Evolutionary conservation across 305 asterid species (phyloP), one percentile per base, ranked within the genome.

Genomic region (Fraxinus dipetala): DNA sequence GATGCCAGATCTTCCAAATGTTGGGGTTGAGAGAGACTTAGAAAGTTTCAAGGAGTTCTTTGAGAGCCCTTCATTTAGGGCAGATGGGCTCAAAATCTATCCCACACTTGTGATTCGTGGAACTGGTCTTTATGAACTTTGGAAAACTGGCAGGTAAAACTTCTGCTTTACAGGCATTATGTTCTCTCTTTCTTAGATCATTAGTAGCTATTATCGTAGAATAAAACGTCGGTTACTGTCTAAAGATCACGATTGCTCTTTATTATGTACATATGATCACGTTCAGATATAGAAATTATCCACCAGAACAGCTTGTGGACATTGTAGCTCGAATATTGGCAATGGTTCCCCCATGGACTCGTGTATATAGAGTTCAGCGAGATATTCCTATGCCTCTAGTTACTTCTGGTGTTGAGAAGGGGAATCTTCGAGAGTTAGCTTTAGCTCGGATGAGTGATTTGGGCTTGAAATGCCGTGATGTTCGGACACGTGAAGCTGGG

Each of bases 1-100:
- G 99, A 96, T 94, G 99, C 99, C 99, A 72, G 99, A 94, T 90
- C 98, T 96, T 85, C 99, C 99, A 81, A 94, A 96, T 83, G 99
- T 96, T 83, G 99, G 99, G 78, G 92, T 94, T 74, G 99, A 96
- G 83, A 92, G 99, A 84, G 99, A 96, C 88, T 34, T 96, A 89
- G 99, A 96, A 89, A 96, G 99, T 87, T 96, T 96, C 76, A 93
- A 94, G 89, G 99, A 96, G 83, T 96, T 96, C 87, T 96, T 96
- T 83, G 99, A 93, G 87, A 96, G 97, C 83, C 99, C 99, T 76
- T 81, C 87, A 78, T 96, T 96, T 85, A 93, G 98, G 80, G 96
- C 98, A 56, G 98, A 96, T 61, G 99, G 99, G 82, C 96, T 96
- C 26, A 96, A 96, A 91, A 94, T 96, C 76, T 96, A 96, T 89